phyloP scores from a whole-genome alignment of 1,139 yeast genomes.

The Suhomyces bolitotheri region DNA sequence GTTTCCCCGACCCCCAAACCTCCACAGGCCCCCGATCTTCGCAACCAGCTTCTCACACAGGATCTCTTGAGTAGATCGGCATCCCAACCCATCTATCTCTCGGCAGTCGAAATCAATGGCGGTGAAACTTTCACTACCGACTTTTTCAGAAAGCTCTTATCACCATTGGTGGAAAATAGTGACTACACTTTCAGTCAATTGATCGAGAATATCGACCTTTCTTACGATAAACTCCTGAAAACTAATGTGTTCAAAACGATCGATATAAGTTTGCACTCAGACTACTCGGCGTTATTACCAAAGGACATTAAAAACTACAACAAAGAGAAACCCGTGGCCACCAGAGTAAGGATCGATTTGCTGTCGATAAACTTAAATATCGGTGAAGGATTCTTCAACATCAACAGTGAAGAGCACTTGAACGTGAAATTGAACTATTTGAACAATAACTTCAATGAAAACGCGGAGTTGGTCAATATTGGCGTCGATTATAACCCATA shows the following conservation, averaged over 20 bases:
- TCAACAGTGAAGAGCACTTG: slow-evolving; percentile 43
- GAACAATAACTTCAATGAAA: slow-evolving; percentile 46
- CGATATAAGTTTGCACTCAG: slow-evolving; percentile 34
- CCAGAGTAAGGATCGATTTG: slow-evolving; percentile 42
- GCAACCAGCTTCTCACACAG: slow-evolving; percentile 31
- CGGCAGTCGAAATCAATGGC: slow-evolving; percentile 49
- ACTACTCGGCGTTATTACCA: slow-evolving; percentile 32
- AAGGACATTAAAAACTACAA: slow-evolving; percentile 28
- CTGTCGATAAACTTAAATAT: slow-evolving; percentile 34
- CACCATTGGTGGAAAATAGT: slow-evolving; percentile 44
- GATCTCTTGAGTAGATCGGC: slow-evolving; percentile 35
- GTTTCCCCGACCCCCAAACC: slow-evolving; percentile 1
- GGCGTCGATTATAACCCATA: slow-evolving; percentile 49
- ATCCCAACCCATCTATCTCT: slow-evolving; percentile 46
- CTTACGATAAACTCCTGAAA: slow-evolving; percentile 33
- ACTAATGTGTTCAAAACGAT: slow-evolving; percentile 49
- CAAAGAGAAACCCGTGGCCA: slow-evolving; percentile 38
- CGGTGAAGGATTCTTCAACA: slow-evolving; percentile 38
- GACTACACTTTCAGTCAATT: slow-evolving; percentile 50
- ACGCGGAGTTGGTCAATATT: slow-evolving; percentile 43
- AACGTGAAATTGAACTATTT: slow-evolving; percentile 41
- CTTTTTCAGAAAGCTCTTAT: slow-evolving; percentile 47
- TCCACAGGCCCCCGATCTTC: slow-evolving; percentile 18
- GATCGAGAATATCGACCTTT: slow-evolving; percentile 26
- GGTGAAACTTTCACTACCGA: slow-evolving; percentile 49